Evolutionary conservation across 2,329 filamentous ascomycete species (phyloP), one percentile per base, ranked within the genome.

Genomic region (Orbilia blumenaviensis): DNA sequence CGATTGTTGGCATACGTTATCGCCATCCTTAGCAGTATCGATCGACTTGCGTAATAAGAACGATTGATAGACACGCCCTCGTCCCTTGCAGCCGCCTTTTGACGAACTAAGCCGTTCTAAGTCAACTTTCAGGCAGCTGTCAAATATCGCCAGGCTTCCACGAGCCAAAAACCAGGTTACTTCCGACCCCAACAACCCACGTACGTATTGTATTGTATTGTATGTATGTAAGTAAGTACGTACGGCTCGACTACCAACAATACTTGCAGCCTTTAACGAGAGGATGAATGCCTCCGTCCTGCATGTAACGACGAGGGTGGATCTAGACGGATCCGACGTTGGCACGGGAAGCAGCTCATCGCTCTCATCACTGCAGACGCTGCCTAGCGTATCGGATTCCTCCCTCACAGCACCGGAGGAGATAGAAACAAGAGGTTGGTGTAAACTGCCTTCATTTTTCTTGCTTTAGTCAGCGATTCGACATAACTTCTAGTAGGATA

Each of bases 71-170:
- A 46, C 72, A 60, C 21, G 8, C 7, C 18, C 38, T 52, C 27
- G 64, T 64, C 64, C 64, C 58, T 76, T 76, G 64, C 64, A 69
- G 64, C 58, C 58, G 64, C 25, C n/a, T 50, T 46, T 64, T 27
- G 21, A 48, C 34, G 62, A 66, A 56, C 60, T 66, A 69, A 74
- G 54, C 60, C 50, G 10, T 66, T 76, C 50, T 38, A 50, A 66
- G 60, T 66, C 32, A 32, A 23, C 32, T 38, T n/a, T 60, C 72
- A 76, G 72, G 72, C 72, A 69, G 46, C 72, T 64, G 72, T 76
- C 52, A 66, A 76, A 69, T 76, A 69, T 69, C 64, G 38, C 52
- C 64, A 76, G 72, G 72, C 72, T 66, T 32, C 72, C 72, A 76
- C 50, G 18, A 50, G 48, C 52, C 58, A 60, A n/a, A n/a, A n/a